Base-by-base conservation (phyloP, 2,329 filamentous ascomycete species). In the Penicillium glabrum region DNA sequence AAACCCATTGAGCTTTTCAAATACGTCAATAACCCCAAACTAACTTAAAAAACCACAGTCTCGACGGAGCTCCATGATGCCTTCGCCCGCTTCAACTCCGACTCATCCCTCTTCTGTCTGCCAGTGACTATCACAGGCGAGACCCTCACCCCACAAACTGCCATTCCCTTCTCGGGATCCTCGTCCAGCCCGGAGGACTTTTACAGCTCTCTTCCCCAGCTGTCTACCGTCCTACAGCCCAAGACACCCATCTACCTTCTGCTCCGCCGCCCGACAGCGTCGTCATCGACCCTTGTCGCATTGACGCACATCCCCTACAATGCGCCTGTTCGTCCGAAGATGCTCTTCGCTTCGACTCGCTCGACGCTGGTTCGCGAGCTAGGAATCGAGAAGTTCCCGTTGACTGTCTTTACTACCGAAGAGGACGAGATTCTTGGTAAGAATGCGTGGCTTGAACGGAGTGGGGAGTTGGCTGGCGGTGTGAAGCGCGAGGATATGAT, bases 291-390 rank as follows among this genome's bases (percentile, higher is more conserved):
- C 35, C 69, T 80, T 33, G 74, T 83, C 39, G 84, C 84, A 2
- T 71, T 88, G 29, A 87, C 86, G 37, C 88, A 86, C 66, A 83
- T 88, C 24, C 86, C 86, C 8, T 83, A 84, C 58, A 76, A 84
- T 46, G 85, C 86, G 5, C 83, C 83, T 0, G 86, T 88, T 37
- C 82, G 86, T 35, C 80, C 85, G 58, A 88, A 88, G 74, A 88
- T 84, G 70, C 80, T 88, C 33, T 87, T 87, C 72, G 86, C 86
- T 16, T 82, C 80, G n/a, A 87, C 86, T 37, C 81, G 85, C 3
- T 73, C 85, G 31, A 86, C 84, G 1, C 75, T 88, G 14, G 77
- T 81, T 16, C 75, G 85, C 5, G 85, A 87, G 66, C 75, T 88
- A 24, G 86, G 86, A 44, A 79, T 79, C 47, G 85, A 88, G 72